These are phyloP conservation scores for Brassica juncea DNA, from an alignment of 345 rosid species.

Conservation along the genomic window DNA sequence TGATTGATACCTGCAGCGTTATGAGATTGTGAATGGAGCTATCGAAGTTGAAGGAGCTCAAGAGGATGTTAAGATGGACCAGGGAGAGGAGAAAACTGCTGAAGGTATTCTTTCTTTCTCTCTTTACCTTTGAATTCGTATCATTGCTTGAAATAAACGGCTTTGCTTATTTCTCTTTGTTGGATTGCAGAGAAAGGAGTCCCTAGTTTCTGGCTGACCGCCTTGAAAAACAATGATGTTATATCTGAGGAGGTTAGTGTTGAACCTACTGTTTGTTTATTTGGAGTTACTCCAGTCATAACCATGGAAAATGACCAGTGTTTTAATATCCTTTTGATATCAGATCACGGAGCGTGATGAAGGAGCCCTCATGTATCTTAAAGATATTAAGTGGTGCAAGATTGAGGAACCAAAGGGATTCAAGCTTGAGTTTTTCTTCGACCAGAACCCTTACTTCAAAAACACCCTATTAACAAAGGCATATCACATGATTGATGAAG, in stretches of 20 bases:
- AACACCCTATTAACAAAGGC: slow-evolving; percentile 73
- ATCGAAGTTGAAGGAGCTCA: slow-evolving; percentile 60
- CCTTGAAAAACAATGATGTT: slow-evolving; percentile 92
- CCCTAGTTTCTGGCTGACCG: slow-evolving; percentile 87
- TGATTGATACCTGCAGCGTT: slow-evolving; percentile 54
- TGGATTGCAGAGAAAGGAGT: slow-evolving; percentile 82
- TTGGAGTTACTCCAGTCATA: not conserved
- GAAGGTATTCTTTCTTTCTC: slow-evolving; percentile 51
- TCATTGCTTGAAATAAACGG: not conserved
- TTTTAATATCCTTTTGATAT: slow-evolving; percentile 6
- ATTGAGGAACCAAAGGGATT: slow-evolving; percentile 84
- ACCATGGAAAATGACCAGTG: not conserved
- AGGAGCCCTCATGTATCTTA: slow-evolving; percentile 73
- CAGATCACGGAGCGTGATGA: slow-evolving; percentile 86
- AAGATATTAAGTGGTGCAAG: slow-evolving; percentile 80
- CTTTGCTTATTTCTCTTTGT: slow-evolving; percentile 9
- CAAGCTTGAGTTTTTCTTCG: slow-evolving; percentile 64
- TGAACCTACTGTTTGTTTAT: slow-evolving; percentile 3
- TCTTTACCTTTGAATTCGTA: not conserved
- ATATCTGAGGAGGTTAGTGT: slow-evolving; percentile 45
- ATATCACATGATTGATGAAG: slow-evolving; percentile 92
- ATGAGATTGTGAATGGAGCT: slow-evolving; percentile 78
- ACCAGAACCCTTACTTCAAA: slow-evolving; percentile 58
- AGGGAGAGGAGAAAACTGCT: slow-evolving; percentile 54
- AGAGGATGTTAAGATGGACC: slow-evolving; percentile 54